Evolutionary conservation across 2,329 filamentous ascomycete genomes (phyloP), one percentile per base, ranked within the genome.

Genomic region (Fusarium heterosporum): DNA sequence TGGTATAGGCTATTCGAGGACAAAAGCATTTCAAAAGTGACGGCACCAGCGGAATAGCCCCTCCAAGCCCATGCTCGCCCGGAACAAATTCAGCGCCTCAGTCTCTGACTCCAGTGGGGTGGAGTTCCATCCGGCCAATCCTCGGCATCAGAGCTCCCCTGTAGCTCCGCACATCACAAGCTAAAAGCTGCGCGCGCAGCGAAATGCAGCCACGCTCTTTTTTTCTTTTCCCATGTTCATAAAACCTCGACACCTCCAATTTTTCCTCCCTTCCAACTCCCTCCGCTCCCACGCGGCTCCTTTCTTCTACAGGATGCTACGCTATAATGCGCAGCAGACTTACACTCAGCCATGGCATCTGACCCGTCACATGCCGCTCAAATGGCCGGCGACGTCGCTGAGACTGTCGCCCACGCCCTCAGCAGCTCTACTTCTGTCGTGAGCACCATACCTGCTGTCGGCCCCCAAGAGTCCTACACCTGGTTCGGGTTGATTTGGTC

Each of bases 401-500:
- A 74, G 61, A 77, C 72, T 71, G 66, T 79, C 68, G 66, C 74
- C 47, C 56, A 66, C 47, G 72, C 73, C 50, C 71, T 79, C 57
- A 76, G 74, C 57, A 76, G 74, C 48, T 71, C 76, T 30, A 68
- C 77, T 26, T 78, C 81, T 40, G 77, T 78, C 61, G 75, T 84
- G 70, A 80, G 68, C 68, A 72, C 72, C n/a, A 64, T 70, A 26
- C 55, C 72, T 70, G 47, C 78, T 63, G 75, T 76, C 41, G 74
- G 77, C 61, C 72, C 74, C 39, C 77, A 81, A 61, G 74, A 78
- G 64, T 78, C 82, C 4, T 80, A 78, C 16, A 84, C 86, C 41
- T 89, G 87, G 87, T 79, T 89, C 43, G 85, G 82, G 74, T 72
- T 88, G 66, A 79, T 87, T n/a, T 76, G 89, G 60, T 81, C 80